Percentiles rank a stretch among this genome's conserved stretches.
Conservation (phyloP, 2,329 filamentous ascomycete species). For the Beauveria bassiana region DNA sequence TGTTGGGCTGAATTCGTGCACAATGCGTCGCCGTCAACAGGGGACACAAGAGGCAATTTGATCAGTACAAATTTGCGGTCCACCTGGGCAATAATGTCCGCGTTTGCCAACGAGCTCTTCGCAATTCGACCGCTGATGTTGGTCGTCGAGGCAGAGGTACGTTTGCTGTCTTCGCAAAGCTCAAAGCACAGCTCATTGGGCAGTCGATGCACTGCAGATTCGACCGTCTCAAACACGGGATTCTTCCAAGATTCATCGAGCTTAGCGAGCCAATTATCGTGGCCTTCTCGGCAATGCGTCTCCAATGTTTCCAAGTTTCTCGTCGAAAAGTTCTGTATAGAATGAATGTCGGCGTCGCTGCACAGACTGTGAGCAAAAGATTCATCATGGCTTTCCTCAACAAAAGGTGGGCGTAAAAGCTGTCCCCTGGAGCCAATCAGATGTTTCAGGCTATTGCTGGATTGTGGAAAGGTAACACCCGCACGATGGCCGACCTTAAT, state of each 20-base stretch:
- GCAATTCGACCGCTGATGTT: constrained; percentile 45
- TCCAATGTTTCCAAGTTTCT: not conserved
- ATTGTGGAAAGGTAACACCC: not conserved
- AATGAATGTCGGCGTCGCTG: not conserved
- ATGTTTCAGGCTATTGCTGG: not conserved
- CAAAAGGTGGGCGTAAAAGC: constrained; percentile 38
- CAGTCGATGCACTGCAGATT: constrained; percentile 37
- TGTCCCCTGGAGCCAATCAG: constrained; percentile 34
- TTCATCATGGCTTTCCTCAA: constrained; percentile 18
- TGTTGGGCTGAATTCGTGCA: constrained; percentile 18
- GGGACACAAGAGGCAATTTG: constrained; percentile 36
- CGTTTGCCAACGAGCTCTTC: constrained; percentile 49
- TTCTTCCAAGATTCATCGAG: constrained; percentile 65
- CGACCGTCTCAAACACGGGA: constrained; percentile 56
- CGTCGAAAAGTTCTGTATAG: not conserved
- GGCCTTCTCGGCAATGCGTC: constrained; percentile 2
- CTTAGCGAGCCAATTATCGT: constrained; percentile 48
- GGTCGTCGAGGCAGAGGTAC: constrained; percentile 21
- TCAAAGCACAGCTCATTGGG: constrained; percentile 15
- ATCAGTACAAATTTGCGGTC: constrained; percentile 83
- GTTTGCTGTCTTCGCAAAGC: not conserved
- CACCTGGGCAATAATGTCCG: constrained; percentile 70
- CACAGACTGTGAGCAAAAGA: not conserved
- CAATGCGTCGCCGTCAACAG: not conserved
- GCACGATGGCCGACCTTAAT: constrained; percentile 22